These are phyloP conservation scores for Aureobasidium musti DNA, from an alignment of 2,329 filamentous ascomycete genomes.

Conservation along the genomic window DNA sequence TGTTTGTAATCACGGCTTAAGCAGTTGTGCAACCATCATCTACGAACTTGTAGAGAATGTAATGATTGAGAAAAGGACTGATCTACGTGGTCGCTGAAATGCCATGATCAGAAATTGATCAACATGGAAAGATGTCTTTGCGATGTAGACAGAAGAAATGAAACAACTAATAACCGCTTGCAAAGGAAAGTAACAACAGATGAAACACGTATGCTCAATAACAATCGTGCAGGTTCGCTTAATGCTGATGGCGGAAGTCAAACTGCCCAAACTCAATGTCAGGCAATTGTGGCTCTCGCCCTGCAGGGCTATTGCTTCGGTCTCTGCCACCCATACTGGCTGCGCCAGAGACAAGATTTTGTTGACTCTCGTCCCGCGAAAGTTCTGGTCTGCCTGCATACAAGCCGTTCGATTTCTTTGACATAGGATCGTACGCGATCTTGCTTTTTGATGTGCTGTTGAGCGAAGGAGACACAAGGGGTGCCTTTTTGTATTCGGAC, in stretches of 20 bases:
- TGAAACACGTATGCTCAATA: constrained; percentile 27
- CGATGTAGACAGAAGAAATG: constrained; percentile 20
- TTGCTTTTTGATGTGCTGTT: constrained; percentile 34
- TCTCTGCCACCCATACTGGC: constrained; percentile 40
- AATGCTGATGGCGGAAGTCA: constrained; percentile 18
- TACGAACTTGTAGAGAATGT: neutral
- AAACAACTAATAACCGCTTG: constrained; percentile 8
- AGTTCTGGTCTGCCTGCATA: constrained; percentile 31
- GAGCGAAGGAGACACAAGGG: constrained; percentile 37
- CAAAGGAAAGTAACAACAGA: constrained; percentile 24
- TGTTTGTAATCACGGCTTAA: neutral
- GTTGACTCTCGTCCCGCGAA: constrained; percentile 37
- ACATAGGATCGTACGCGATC: constrained; percentile 39
- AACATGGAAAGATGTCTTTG: neutral
- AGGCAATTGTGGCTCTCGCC: constrained; percentile 38
- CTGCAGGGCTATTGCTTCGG: constrained; percentile 33
- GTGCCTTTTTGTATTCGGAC: constrained; percentile 37
- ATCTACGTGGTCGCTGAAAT: constrained; percentile 9
- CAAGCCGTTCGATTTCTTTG: constrained; percentile 23
- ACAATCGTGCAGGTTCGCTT: constrained; percentile 23
- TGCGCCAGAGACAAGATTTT: constrained; percentile 38
- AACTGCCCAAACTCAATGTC: constrained; percentile 23
- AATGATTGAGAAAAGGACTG: neutral
- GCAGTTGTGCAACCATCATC: neutral
- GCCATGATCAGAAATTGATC: neutral